Conservation (phyloP, 768 basidiomycete species). For the Trametes coccinea region DNA sequence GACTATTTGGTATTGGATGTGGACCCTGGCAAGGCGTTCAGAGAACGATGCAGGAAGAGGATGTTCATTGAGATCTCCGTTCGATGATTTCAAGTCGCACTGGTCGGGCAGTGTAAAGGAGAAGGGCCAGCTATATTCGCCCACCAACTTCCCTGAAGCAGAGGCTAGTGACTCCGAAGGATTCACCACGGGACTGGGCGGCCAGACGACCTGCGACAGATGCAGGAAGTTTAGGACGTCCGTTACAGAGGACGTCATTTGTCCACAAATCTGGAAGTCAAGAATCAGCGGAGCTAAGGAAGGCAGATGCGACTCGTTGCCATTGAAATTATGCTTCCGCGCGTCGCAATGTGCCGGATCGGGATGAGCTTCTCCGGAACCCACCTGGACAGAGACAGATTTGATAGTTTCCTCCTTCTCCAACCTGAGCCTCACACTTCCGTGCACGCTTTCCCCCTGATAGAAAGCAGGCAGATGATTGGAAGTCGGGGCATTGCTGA, state of each 20-base stretch:
- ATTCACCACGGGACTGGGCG: not conserved
- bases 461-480: constrained; percentile 9
- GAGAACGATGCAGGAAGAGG: constrained; percentile 28
- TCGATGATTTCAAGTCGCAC: constrained; percentile 8
- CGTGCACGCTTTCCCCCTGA: constrained; percentile 12
- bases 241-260: constrained; percentile 17
- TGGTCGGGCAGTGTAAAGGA: constrained; percentile 21
- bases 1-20: constrained; percentile 26
- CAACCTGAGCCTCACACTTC: constrained; percentile 5
- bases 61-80: constrained; percentile 1
- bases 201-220: constrained; percentile 17
- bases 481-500: constrained; percentile 8
- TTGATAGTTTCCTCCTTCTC: constrained; percentile 18
- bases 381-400: constrained; percentile 16
- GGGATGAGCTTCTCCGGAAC: not conserved
- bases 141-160: constrained; percentile 18
- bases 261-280: constrained; percentile 7
- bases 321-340: too few species aligned
- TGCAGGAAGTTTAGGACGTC: constrained; percentile 17
- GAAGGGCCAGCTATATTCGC: constrained; percentile 24
- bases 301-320: too few species aligned
- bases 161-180: not conserved
- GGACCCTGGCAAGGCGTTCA: constrained; percentile 20
- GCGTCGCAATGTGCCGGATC: too few species aligned
- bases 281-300: not conserved